phyloP scores from a whole-genome alignment of 495 filamentous ascomycete genomes.

The Hypoxylon intermedium region DNA sequence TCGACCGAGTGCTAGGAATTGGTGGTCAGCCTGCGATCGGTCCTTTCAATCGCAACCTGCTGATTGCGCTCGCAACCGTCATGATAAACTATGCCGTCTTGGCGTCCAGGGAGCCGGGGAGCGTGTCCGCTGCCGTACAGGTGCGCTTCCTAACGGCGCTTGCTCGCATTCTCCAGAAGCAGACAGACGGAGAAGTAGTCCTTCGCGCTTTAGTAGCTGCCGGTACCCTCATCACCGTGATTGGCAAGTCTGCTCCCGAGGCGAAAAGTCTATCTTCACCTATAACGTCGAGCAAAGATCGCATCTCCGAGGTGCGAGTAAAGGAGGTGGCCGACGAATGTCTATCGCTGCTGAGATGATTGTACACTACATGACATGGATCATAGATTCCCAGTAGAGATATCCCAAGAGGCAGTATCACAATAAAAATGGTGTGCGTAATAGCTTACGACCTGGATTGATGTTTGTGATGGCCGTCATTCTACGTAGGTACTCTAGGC shows the following conservation, averaged over 20 bases:
- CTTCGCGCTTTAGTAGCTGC: constrained; percentile 83
- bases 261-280: constrained; percentile 45
- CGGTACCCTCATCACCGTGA: constrained; percentile 73
- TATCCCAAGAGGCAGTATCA: too few relatives aligned
- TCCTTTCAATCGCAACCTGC: constrained; percentile 77
- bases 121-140: constrained; percentile 32
- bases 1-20: constrained; percentile 54
- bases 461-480: too few relatives aligned
- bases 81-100: constrained; percentile 86
- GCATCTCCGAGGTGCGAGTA: constrained; percentile 61
- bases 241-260: constrained; percentile 52
- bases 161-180: constrained; percentile 63
- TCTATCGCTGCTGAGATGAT: constrained; percentile 51
- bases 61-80: constrained; percentile 80
- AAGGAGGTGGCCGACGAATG: constrained; percentile 67
- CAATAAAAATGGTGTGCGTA: too few relatives aligned
- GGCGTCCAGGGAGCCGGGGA: constrained; percentile 43
- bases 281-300: constrained; percentile 36
- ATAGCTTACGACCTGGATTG: too few relatives aligned
- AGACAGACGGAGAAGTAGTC: constrained; percentile 80
- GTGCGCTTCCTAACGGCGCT: constrained; percentile 56
- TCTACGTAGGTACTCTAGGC: too few relatives aligned
- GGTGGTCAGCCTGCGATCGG: constrained; percentile 56
- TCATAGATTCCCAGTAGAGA: too few relatives aligned
- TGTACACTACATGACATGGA: too few relatives aligned